Conservation (phyloP, 805 yeast species). For the Candida michaelii region DNA sequence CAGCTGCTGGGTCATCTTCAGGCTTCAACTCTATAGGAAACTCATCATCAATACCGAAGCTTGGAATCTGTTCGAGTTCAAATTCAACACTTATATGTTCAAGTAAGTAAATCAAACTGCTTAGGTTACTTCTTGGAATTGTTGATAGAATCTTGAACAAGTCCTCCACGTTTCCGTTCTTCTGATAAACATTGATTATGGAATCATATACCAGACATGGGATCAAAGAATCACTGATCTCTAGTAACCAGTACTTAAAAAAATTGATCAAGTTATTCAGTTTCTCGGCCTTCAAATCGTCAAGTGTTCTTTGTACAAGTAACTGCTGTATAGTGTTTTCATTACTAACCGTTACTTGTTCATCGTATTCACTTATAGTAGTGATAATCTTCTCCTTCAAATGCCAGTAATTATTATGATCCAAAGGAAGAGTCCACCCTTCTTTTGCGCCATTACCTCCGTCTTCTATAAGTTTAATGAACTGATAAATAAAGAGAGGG, state of each 20-base stretch:
- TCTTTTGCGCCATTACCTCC: constrained; percentile 1
- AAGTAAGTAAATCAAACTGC: constrained; percentile 34
- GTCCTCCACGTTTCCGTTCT: constrained; percentile 17
- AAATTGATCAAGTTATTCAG: constrained; percentile 26
- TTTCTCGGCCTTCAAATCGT: constrained; percentile 11
- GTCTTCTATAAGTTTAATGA: constrained; percentile 21
- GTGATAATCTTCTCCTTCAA: constrained; percentile 29
- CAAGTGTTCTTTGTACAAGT: constrained; percentile 20
- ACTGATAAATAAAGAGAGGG: constrained; percentile 29
- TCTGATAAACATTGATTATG: constrained; percentile 14
- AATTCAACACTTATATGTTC: constrained; percentile 33
- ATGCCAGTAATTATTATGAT: constrained; percentile 35
- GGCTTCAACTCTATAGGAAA: constrained; percentile 16
- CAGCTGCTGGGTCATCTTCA: background rate
- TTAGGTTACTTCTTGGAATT: constrained; percentile 40
- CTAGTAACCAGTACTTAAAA: constrained; percentile 40
- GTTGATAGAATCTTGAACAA: constrained; percentile 27
- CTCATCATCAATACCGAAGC: constrained; percentile 29
- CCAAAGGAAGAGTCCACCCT: constrained; percentile 32
- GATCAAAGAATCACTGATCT: constrained; percentile 40
- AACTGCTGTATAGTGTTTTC: constrained; percentile 24
- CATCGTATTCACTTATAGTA: constrained; percentile 20
- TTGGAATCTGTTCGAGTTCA: constrained; percentile 21
- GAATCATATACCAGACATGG: constrained; percentile 41
- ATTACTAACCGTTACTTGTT: constrained; percentile 11